Conservation (phyloP, 2,329 filamentous ascomycete species). For the Penicillium sp. region DNA sequence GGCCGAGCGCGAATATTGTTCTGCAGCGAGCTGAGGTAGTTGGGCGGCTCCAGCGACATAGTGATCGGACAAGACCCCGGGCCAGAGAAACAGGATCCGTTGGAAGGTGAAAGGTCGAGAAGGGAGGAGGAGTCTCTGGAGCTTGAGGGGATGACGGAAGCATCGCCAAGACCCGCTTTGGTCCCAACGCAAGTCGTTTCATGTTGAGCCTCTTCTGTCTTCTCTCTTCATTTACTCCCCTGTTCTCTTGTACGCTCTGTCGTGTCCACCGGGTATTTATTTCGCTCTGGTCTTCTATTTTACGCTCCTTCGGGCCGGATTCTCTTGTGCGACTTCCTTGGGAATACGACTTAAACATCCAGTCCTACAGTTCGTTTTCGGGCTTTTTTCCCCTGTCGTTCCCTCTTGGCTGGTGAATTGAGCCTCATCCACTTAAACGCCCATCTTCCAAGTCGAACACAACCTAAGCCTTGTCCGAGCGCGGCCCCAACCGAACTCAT, state of each 20-base stretch:
- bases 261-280: not conserved
- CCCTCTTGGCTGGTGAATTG: not conserved
- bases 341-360: slow-evolving; percentile 7
- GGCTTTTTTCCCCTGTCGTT: not conserved
- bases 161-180: slow-evolving; percentile 22
- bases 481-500: slow-evolving; percentile 19
- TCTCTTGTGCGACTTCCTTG: slow-evolving; percentile 9
- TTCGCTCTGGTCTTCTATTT: not conserved
- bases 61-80: slow-evolving; percentile 15
- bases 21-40: slow-evolving; percentile 81
- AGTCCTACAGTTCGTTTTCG: slow-evolving; percentile 6
- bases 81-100: slow-evolving; percentile 6
- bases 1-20: slow-evolving; percentile 95
- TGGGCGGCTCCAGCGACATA: slow-evolving; percentile 90
- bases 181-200: slow-evolving; percentile 16
- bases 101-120: not conserved
- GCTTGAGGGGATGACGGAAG: slow-evolving; percentile 25
- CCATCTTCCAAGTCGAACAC: not conserved
- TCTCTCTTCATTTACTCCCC: not conserved
- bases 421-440: not conserved
- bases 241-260: not conserved
- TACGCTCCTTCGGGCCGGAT: not conserved
- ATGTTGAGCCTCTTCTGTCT: slow-evolving; percentile 6
- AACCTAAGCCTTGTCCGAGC: slow-evolving; percentile 7
- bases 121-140: slow-evolving; percentile 7